Base-by-base conservation (phyloP, 768 basidiomycete species). In the Russula abietina region DNA sequence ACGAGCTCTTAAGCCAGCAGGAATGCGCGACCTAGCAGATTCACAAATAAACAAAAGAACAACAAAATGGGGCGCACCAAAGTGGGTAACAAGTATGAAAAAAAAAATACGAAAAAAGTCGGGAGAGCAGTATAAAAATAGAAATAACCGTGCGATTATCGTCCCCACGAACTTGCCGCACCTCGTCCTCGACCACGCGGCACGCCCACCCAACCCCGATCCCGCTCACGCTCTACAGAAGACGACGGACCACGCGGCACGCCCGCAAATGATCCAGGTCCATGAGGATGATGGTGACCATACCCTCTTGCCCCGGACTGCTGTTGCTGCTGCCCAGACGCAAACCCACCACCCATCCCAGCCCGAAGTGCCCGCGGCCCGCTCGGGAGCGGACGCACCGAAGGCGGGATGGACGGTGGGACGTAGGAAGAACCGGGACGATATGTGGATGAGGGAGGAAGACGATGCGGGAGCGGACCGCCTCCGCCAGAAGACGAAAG, bases 331-430 rank as follows among this genome's bases (percentile, higher is more conserved):
- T 46, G 45, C 45, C 45, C 45, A n/a, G 45, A 22, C n/a, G 45
- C 45, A 46, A 46, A 46, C n/a, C 45, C 45, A 46, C 53, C 60
- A 11, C 52, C 55, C 60, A 68, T n/a, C 1, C 67, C 57, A 1
- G 59, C 61, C 3, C 67, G 61, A 11, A 68, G 56, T 14, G 67
- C 67, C 8, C 67, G 65, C 4, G 67, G 67, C 17, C 67, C 67
- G 9, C 65, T 66, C 22, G 67, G 67, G 36, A 66, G 57, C 43
- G 65, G 67, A 24, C 65, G 65, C 38, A 66, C 59, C 12, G 66
- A 54, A 6, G 48, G 22, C 14, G 64, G 59, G 30, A 64, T 54
- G 26, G 59, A 60, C 10, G 66, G 63, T 28, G 63, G 63, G 5
- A 64, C 54, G 28, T 65, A 60, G 16, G 55, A 60, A 12, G 55